Evolutionary conservation across 2,329 filamentous ascomycete species (phyloP).

Genomic region (Penicillium brevicompactum): DNA sequence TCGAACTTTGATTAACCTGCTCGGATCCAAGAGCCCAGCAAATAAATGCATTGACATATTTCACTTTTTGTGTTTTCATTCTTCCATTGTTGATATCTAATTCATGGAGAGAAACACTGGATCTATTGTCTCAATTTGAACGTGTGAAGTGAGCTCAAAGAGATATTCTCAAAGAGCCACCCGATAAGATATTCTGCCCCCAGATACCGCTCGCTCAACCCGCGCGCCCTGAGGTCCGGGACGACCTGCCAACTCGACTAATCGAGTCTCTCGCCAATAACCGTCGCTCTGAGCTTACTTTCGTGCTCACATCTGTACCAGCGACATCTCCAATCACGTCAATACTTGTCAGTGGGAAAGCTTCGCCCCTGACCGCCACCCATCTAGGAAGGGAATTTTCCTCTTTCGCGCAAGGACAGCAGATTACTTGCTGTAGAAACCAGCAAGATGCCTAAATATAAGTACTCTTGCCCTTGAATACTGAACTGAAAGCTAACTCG

Average conservation of each 20-base stretch:
- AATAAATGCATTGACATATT: too few species aligned
- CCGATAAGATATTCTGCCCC: constrained; percentile 18
- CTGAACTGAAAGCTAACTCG: constrained; percentile 38
- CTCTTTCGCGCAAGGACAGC: constrained; percentile 19
- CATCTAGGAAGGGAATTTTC: constrained; percentile 22
- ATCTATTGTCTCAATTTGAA: too few species aligned
- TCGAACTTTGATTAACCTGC: too few species aligned
- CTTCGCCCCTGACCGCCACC: neutral
- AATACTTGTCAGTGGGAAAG: neutral
- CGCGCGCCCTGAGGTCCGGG: neutral
- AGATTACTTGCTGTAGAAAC: constrained; percentile 18
- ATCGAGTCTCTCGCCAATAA: neutral
- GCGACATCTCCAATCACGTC: neutral
- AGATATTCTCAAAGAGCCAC: neutral
- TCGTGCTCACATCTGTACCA: neutral
- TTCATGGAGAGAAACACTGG: too few species aligned
- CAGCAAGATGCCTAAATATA: constrained; percentile 83
- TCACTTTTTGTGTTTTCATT: too few species aligned
- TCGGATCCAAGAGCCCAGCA: neutral
- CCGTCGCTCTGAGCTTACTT: neutral
- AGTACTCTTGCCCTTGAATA: constrained; percentile 43
- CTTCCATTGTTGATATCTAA: too few species aligned
- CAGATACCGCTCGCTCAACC: neutral
- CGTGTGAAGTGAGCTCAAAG: too few species aligned
- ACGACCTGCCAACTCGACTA: neutral